Evolutionary conservation across 495 filamentous ascomycete genomes (phyloP).

Genomic region (Amniculicola lignicola): DNA sequence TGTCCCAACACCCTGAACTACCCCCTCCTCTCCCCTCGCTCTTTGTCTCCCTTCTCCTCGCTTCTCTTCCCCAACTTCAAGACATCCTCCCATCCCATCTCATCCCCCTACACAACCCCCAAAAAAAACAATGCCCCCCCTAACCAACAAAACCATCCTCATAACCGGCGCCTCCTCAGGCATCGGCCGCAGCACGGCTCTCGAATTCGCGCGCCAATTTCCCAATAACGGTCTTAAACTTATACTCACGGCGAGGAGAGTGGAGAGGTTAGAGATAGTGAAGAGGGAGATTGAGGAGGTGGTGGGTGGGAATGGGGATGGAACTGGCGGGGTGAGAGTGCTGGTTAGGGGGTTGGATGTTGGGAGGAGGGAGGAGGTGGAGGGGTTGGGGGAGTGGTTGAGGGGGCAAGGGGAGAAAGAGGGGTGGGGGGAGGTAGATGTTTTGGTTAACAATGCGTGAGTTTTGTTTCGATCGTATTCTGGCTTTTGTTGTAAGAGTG

Average conservation of each 20-base stretch:
- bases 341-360: conserved; percentile 81
- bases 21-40: no score
- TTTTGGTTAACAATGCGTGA: conserved; percentile 96
- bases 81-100: no score
- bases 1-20: no score
- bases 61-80: no score
- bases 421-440: conserved; percentile 73
- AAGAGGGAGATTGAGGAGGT: conserved; percentile 71
- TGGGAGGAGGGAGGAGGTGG: conserved; percentile 73
- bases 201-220: conserved; percentile 86
- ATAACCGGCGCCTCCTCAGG: conserved; percentile 92
- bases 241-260: conserved; percentile 78
- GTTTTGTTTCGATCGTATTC: conserved; percentile 39
- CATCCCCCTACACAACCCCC: no score
- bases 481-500: neutral
- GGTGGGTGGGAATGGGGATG: no score
- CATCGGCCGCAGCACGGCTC: conserved; percentile 80
- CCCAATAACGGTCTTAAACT: conserved; percentile 78
- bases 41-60: no score
- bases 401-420: no score
- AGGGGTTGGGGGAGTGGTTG: conserved; percentile 68
- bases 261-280: conserved; percentile 71
- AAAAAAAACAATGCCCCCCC: neutral
- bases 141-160: conserved; percentile 72
- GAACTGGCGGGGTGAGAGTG: conserved; percentile 79